phyloP scores from a whole-genome alignment of 1,284 basidiomycete species.

The Cryptococcus jaspeensis region DNA sequence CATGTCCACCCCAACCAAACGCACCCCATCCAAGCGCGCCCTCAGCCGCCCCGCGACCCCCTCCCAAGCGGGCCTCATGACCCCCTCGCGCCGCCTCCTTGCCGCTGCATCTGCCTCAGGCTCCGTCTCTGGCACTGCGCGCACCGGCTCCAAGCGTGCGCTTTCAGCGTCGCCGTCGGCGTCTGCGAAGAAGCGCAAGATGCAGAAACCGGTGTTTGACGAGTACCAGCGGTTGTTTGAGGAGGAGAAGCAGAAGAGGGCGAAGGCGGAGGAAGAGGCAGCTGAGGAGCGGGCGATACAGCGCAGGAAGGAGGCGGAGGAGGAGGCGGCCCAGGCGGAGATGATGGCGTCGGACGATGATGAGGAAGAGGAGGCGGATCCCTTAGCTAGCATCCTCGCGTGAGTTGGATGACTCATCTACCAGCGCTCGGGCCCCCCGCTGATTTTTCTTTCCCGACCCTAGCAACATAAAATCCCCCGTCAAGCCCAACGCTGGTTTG shows the following conservation, averaged over 20 bases:
- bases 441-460: not conserved
- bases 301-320: conserved; percentile 6
- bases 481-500: conserved; percentile 1
- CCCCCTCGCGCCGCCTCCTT: too few species aligned
- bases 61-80: too few species aligned
- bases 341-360: conserved; percentile 1
- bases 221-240: conserved; percentile 2
- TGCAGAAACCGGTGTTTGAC: not conserved
- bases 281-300: not conserved
- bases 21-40: too few species aligned
- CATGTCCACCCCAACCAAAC: too few species aligned
- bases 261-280: not conserved
- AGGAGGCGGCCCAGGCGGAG: not conserved
- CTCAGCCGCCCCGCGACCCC: too few species aligned
- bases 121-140: not conserved
- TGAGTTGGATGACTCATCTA: not conserved
- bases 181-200: not conserved
- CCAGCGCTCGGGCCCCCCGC: not conserved
- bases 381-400: conserved; percentile 1
- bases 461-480: not conserved
- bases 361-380: conserved; percentile 9
- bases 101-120: not conserved
- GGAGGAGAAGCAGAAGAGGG: not conserved
- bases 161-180: not conserved
- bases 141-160: too few species aligned